Evolutionary conservation across 768 basidiomycete genomes (phyloP).

Genomic region (Royoungia palumana): DNA sequence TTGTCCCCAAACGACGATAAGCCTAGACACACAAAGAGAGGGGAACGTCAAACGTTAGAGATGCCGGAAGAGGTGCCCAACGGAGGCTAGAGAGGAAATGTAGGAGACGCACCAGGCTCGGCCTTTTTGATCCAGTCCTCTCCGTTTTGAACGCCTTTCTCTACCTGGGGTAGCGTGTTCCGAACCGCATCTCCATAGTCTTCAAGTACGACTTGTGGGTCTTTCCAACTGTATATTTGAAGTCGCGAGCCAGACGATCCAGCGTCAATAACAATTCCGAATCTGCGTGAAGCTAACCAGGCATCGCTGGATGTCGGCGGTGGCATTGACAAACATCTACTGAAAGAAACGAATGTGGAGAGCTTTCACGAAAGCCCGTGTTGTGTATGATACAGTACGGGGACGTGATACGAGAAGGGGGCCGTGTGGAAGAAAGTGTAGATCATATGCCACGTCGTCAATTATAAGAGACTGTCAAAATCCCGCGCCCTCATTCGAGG

Average conservation of each 20-base stretch:
- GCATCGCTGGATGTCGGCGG: conserved; percentile 67
- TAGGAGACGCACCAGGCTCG: conserved; percentile 74
- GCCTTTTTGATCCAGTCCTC: conserved; percentile 89
- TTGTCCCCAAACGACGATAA: conserved; percentile 77
- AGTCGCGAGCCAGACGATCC: conserved; percentile 95
- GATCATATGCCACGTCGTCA: conserved; percentile 2
- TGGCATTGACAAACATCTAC: conserved; percentile 53
- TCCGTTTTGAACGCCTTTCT: conserved; percentile 80
- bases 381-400: conserved; percentile 10
- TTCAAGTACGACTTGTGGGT: conserved; percentile 62
- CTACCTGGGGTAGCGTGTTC: conserved; percentile 73
- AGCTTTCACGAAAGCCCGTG: conserved; percentile 19
- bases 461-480: neutral
- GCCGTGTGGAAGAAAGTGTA: neutral
- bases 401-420: neutral
- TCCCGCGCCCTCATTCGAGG: neutral
- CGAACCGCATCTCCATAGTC: conserved; percentile 48
- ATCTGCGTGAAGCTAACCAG: conserved; percentile 78
- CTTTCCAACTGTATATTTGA: conserved; percentile 96
- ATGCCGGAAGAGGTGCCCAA: neutral
- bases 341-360: conserved; percentile 22
- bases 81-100: no score
- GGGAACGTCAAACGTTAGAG: neutral
- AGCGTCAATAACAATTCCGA: conserved; percentile 96
- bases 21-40: conserved; percentile 46